Conservation (phyloP, 1,284 basidiomycete genomes). For the Gomphus sp. region DNA sequence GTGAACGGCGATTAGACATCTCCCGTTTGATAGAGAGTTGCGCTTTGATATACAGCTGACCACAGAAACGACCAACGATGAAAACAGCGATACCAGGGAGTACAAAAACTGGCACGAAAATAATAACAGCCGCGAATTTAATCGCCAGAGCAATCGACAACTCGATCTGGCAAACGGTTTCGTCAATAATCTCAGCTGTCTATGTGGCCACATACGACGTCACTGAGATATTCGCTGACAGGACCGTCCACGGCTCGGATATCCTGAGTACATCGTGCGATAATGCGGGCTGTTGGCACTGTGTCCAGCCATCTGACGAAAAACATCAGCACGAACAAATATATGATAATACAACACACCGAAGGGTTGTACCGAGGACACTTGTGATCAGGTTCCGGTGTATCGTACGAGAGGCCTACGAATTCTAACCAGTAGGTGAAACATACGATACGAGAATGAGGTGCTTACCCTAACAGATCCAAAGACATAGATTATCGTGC, state of each 20-base stretch:
- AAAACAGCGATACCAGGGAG: constrained; percentile 33
- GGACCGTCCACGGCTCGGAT: constrained; percentile 32
- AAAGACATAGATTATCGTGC: constrained; percentile 26
- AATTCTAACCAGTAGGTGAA: constrained; percentile 14
- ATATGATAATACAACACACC: constrained; percentile 19
- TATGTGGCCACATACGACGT: constrained; percentile 22
- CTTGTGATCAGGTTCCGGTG: constrained; percentile 48
- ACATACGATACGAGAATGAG: neutral
- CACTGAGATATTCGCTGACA: constrained; percentile 18
- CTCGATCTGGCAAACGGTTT: constrained; percentile 17
- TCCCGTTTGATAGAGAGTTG: constrained; percentile 38
- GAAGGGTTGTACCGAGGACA: constrained; percentile 47
- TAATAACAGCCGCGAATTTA: constrained; percentile 34
- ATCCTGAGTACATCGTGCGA: constrained; percentile 51
- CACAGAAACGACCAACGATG: constrained; percentile 35
- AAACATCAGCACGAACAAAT: constrained; percentile 2
- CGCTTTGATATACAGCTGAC: constrained; percentile 42
- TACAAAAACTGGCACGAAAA: constrained; percentile 36
- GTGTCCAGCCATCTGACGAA: constrained; percentile 40
- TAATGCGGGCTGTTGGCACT: constrained; percentile 50
- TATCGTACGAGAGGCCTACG: constrained; percentile 42
- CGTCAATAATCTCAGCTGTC: constrained; percentile 9
- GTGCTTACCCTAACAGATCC: constrained; percentile 26
- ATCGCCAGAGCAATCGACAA: constrained; percentile 26
- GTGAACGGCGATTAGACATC: constrained; percentile 35